Conservation (phyloP, 176 grass and related monocot species). For the Bromus sterilis region DNA sequence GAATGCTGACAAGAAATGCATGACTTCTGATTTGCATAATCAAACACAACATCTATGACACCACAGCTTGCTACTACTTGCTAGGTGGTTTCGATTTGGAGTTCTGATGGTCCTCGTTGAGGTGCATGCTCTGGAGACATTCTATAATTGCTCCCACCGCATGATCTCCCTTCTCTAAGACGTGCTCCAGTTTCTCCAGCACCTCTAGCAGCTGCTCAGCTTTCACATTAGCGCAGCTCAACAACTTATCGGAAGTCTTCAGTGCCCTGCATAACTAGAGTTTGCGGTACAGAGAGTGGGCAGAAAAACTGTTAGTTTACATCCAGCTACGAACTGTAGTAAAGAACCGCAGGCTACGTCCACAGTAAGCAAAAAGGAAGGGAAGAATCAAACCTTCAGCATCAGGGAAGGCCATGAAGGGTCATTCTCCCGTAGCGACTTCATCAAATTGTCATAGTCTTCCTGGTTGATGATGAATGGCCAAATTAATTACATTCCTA, state of each 20-base stretch:
- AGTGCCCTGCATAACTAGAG: slow-evolving; percentile 13
- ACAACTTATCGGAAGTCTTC: slow-evolving; percentile 41
- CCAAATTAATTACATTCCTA: not conserved
- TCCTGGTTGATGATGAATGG: slow-evolving; percentile 15
- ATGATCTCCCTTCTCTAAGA: slow-evolving; percentile 9
- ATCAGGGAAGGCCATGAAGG: slow-evolving; percentile 43
- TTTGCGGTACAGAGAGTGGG: not conserved
- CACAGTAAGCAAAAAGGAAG: not conserved
- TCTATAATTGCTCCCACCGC: slow-evolving; percentile 8
- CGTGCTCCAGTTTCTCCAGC: slow-evolving; percentile 8
- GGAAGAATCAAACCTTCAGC: slow-evolving; percentile 25
- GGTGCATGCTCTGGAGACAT: not conserved
- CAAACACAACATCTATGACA: not conserved
- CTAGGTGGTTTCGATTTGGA: not conserved
- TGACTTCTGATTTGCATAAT: not conserved
- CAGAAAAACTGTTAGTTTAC: not conserved
- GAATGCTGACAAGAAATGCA: not conserved
- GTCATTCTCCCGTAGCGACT: slow-evolving; percentile 27
- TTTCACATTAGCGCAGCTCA: not conserved
- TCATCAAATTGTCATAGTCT: slow-evolving; percentile 41
- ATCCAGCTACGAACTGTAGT: not conserved
- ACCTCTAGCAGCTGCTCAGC: slow-evolving; percentile 19
- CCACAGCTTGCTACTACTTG: slow-evolving; percentile 20
- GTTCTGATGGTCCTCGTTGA: not conserved
- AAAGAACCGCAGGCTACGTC: not conserved